Evolutionary conservation across 176 grass and related monocot species (phyloP), one percentile per base, ranked within the genome.

Genomic region (Oropetium thomaeum): DNA sequence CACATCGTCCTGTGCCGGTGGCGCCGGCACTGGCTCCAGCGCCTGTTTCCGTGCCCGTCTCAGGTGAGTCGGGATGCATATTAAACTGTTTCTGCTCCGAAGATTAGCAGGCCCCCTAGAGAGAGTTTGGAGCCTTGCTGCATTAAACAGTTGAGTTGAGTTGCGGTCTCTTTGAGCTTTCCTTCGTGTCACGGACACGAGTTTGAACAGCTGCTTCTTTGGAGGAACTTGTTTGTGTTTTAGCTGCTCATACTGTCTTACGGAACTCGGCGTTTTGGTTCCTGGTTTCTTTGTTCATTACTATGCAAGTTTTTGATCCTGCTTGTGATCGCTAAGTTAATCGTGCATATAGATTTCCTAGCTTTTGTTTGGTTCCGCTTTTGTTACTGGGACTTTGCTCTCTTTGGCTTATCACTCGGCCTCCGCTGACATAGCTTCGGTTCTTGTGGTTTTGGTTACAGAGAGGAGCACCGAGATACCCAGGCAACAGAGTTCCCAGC

Each of bases 391-490:
- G 49, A 27, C 57, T 48, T 53, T 29, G 67, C 20, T 22, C 20
- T 22, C 30, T 65, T 72, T 65, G 59, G 5, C 48, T 39, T 42
- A 54, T 73, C 73, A 30, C 4, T 33, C 78, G 59, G n/a, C 28
- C 4, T 33, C 78, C 49, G n/a, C 28, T 83, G 77, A 79, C 19
- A 57, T 8, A 38, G 53, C 41, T 83, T 79, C 45, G 54, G 8
- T 44, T 62, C 22, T 12, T 79, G 54, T 45, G 42, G 51, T 54
- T 78, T 58, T 74, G 30, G 39, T 65, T 75, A 7, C 81, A 88
- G 81, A 92, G 79, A 93, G 82, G 81, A 83, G 51, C 22, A 70
- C 29, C 40, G 86, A 90, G 74, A 40, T 65, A 65, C 43, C 84
- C 57, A 88, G 72, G 42, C 84, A 80, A 58, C 79, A 65, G 59